Percentiles rank a stretch among this genome's conserved stretches.
phyloP scores from a whole-genome alignment of 2,329 filamentous ascomycete species.

The Diaporthe sp. region DNA sequence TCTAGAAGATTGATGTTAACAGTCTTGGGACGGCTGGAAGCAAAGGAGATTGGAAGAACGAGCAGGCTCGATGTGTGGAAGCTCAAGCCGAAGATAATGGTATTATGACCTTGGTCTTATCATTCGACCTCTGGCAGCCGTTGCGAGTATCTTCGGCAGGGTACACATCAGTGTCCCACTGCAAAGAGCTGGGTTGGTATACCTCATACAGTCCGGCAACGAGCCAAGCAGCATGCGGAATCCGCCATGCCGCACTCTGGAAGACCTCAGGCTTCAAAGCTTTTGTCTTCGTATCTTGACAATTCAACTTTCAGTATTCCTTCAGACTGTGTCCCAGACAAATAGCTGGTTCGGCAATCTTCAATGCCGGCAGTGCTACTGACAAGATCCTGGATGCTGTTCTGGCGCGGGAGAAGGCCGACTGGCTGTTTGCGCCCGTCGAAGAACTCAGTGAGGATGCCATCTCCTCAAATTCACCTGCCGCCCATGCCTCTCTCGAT shows the following conservation, averaged over 20 bases:
- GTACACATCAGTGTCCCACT: not conserved
- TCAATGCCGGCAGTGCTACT: no score
- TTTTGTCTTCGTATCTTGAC: not conserved
- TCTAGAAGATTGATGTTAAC: not conserved
- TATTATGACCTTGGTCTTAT: not conserved
- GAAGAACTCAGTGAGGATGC: no score
- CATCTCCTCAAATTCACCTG: no score
- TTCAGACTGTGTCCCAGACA: not conserved
- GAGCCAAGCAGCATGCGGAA: not conserved
- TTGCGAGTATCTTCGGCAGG: not conserved
- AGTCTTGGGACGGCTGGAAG: not conserved
- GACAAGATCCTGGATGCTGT: no score
- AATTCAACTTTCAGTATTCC: not conserved
- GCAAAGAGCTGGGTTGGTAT: no score
- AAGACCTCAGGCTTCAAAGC: not conserved
- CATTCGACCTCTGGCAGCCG: rapidly evolving
- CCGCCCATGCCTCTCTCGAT: no score
- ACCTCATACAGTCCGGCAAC: not conserved
- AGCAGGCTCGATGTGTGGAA: not conserved
- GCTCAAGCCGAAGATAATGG: not conserved
- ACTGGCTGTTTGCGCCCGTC: no score
- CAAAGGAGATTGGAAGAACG: no score
- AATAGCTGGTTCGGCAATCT: no score
- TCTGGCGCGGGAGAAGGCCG: no score
- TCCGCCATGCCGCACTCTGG: not conserved